Evolutionary conservation across 1,139 yeast genomes (phyloP).

Genomic region (Suhomyces anneliseae): DNA sequence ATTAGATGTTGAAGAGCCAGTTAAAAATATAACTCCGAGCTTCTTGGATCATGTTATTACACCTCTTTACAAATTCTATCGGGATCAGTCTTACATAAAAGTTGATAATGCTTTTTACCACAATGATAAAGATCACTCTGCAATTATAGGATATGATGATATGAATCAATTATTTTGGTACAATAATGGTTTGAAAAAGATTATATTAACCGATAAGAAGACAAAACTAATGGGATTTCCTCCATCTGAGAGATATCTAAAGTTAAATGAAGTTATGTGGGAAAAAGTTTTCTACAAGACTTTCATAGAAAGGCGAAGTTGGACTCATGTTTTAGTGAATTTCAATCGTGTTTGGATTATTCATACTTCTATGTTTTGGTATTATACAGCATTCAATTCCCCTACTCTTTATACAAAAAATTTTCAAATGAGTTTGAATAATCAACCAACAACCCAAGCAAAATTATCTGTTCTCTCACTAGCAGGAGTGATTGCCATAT

Average conservation of each 20-base stretch:
- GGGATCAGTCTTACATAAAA: constrained; percentile 52
- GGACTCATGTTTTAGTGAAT: constrained; percentile 58
- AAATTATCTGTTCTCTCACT: constrained; percentile 49
- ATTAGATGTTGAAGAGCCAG: constrained; percentile 30
- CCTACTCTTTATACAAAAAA: constrained; percentile 54
- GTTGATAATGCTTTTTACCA: constrained; percentile 39
- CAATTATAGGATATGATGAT: constrained; percentile 61
- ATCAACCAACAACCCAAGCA: constrained; percentile 49
- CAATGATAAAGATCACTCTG: constrained; percentile 53
- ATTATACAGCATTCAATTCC: constrained; percentile 53
- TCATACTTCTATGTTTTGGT: constrained; percentile 61
- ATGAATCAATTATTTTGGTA: constrained; percentile 67
- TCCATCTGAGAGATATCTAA: constrained; percentile 36
- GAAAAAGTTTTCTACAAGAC: constrained; percentile 53
- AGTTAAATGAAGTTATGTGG: constrained; percentile 61
- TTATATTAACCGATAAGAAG: constrained; percentile 37
- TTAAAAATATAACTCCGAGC: constrained; percentile 15
- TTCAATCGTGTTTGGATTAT: constrained; percentile 59
- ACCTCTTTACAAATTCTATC: constrained; percentile 53
- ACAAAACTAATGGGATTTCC: constrained; percentile 12
- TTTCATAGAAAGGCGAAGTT: constrained; percentile 55
- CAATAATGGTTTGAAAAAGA: constrained; percentile 46
- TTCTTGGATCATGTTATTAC: constrained; percentile 43
- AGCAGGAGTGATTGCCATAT: constrained; percentile 50
- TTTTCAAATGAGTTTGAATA: constrained; percentile 45